These are phyloP conservation scores for Pichia sorboxylosa DNA, from an alignment of 1,139 yeast genomes.

Conservation along the genomic window DNA sequence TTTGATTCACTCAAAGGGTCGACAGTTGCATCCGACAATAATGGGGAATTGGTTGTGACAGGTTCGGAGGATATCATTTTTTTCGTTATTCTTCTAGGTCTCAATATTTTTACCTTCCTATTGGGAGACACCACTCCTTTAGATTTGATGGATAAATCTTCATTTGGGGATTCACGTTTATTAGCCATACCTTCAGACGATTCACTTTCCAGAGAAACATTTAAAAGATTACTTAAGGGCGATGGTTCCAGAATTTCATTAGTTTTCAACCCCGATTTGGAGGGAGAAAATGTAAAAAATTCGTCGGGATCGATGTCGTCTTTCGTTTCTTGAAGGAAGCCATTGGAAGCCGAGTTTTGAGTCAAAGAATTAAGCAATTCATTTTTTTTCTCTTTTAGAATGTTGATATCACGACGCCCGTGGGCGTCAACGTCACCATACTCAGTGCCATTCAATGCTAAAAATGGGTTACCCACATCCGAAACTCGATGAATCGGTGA, in stretches of 20 bases:
- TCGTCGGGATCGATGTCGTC: constrained; percentile 1
- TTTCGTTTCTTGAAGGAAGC: constrained; percentile 6
- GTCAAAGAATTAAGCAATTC: constrained; percentile 24
- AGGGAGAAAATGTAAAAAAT: constrained; percentile 5
- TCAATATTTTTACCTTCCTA: constrained; percentile 27
- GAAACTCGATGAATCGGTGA: constrained; percentile 7
- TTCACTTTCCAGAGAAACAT: no score
- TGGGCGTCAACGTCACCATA: background rate
- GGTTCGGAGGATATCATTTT: no score
- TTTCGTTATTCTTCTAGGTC: constrained; percentile 34
- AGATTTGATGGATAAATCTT: no score
- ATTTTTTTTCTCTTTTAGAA: constrained; percentile 19
- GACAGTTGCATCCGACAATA: no score
- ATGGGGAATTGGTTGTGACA: no score
- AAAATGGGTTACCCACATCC: constrained; percentile 16
- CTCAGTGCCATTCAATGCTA: constrained; percentile 2
- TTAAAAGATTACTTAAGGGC: constrained; percentile 12
- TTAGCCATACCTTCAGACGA: background rate
- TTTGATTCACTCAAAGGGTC: no score
- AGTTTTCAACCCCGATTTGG: background rate
- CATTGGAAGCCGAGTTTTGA: constrained; percentile 7
- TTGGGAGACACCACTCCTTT: constrained; percentile 24
- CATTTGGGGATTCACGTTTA: no score
- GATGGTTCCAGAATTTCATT: constrained; percentile 9
- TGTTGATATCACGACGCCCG: constrained; percentile 13